phyloP scores from a whole-genome alignment of 129 eudicot species.

The Scalesia atractyloides region DNA sequence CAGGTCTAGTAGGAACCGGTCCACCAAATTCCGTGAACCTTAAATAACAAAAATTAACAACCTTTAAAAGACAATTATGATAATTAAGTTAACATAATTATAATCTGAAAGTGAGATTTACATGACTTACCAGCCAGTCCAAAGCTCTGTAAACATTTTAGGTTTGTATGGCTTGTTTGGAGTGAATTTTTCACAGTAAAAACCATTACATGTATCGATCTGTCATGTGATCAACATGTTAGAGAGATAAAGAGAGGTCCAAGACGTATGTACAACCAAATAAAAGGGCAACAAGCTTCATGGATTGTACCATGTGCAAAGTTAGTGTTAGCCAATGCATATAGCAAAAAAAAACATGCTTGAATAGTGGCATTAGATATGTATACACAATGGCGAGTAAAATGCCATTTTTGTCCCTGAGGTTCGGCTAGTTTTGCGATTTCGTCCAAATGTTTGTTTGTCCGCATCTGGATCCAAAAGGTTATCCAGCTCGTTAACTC shows the following conservation, averaged over 20 bases:
- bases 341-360: conserved; percentile 14
- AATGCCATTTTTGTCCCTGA: no score
- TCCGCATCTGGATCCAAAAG: no score
- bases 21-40: conserved; percentile 93
- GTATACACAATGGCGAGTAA: neutral
- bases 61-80: neutral
- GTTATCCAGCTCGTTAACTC: no score
- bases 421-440: no score
- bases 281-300: neutral
- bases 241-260: conserved; percentile 28
- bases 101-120: conserved; percentile 13
- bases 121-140: conserved; percentile 92
- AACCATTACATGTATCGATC: conserved; percentile 96
- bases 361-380: neutral
- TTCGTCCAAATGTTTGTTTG: no score
- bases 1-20: conserved; percentile 71
- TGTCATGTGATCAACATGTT: conserved; percentile 43
- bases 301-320: conserved; percentile 16
- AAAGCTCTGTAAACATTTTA: conserved; percentile 90
- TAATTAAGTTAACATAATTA: conserved; percentile 3
- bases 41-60: neutral
- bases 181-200: conserved; percentile 76
- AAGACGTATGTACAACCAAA: conserved; percentile 25
- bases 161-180: conserved; percentile 86
- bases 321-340: conserved; percentile 8